Percentiles rank a stretch among this genome's conserved stretches.
These are phyloP conservation scores for Rhodofomes roseus DNA, from an alignment of 1,284 basidiomycete species.

Conservation along the genomic window DNA sequence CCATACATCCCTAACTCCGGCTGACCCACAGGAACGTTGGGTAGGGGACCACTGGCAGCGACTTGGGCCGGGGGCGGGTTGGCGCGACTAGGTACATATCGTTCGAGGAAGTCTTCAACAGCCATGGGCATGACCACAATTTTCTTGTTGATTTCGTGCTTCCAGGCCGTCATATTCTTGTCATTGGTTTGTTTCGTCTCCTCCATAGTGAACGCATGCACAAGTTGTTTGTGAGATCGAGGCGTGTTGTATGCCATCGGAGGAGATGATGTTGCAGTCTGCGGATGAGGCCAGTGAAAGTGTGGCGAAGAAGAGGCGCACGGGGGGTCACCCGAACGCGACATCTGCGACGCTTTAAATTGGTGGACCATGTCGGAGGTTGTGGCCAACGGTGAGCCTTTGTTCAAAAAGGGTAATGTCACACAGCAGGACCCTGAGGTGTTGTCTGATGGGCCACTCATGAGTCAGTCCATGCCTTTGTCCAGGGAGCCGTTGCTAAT, in stretches of 20 bases:
- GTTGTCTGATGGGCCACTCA: not conserved
- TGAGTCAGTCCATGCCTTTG: not conserved
- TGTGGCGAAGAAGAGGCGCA: not conserved
- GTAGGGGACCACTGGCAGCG: no score
- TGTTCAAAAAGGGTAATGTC: no score
- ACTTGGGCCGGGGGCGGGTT: not conserved
- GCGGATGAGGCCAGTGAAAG: not conserved
- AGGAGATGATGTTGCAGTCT: no score
- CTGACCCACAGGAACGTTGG: not conserved
- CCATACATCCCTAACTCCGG: not conserved
- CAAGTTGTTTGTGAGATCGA: no score
- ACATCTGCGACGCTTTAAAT: not conserved
- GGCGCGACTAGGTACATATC: not conserved
- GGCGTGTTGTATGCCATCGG: not conserved
- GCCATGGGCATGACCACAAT: not conserved
- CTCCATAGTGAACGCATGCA: not conserved
- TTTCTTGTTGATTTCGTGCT: not conserved
- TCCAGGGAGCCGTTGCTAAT: not conserved
- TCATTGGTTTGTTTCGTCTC: not conserved
- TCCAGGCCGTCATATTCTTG: not conserved
- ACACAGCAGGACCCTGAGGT: not conserved
- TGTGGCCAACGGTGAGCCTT: not conserved
- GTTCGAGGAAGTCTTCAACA: not conserved
- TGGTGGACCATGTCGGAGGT: not conserved
- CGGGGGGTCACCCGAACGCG: not conserved